phyloP scores from a whole-genome alignment of 2,329 filamentous ascomycete species.

The Blastomyces gilchristii region DNA sequence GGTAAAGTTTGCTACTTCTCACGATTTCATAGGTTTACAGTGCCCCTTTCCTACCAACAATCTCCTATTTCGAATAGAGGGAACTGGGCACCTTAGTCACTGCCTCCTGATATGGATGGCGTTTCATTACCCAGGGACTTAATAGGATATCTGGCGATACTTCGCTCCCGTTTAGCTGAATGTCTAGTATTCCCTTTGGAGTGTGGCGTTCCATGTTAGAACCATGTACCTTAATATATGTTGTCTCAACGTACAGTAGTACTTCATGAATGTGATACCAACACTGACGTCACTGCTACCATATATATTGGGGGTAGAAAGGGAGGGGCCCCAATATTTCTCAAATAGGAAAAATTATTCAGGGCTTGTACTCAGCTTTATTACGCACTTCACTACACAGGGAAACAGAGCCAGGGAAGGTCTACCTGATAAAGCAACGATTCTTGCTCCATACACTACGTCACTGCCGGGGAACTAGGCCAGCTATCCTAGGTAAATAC shows the following conservation, averaged over 20 bases:
- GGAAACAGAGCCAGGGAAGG: neutral
- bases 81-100: neutral
- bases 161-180: neutral
- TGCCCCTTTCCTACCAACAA: neutral
- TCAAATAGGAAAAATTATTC: neutral
- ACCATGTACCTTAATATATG: neutral
- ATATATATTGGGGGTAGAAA: neutral
- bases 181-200: neutral
- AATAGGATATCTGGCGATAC: neutral
- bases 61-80: neutral
- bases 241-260: neutral
- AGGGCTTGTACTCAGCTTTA: neutral
- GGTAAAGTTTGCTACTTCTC: neutral
- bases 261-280: neutral
- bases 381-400: neutral
- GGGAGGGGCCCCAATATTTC: neutral
- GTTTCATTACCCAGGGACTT: too few relatives aligned
- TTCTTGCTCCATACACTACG: constrained; percentile 1
- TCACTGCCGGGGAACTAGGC: neutral
- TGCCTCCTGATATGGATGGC: neutral
- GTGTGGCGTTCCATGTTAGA: neutral
- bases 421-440: neutral
- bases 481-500: neutral
- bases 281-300: neutral
- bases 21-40: neutral